phyloP scores from a whole-genome alignment of 2,329 filamentous ascomycete species.

The Aureobasidium sp. region DNA sequence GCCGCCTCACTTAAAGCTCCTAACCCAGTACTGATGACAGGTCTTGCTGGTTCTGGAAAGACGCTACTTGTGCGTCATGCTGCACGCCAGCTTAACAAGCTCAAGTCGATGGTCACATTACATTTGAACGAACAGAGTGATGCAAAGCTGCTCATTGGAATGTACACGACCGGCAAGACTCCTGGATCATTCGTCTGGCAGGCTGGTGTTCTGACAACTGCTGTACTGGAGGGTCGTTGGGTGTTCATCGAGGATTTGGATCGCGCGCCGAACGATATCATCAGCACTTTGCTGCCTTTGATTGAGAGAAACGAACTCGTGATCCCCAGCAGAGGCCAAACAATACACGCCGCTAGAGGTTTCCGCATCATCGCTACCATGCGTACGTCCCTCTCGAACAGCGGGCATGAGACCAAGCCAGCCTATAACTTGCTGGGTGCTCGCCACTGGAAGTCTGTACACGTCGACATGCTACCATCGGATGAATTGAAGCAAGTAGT shows the following conservation, averaged over 20 bases:
- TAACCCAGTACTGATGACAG: constrained; percentile 71
- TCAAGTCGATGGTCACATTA: constrained; percentile 78
- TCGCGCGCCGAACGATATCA: constrained; percentile 85
- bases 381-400: constrained; percentile 56
- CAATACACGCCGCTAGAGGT: constrained; percentile 68
- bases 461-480: constrained; percentile 55
- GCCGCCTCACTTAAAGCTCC: constrained; percentile 57
- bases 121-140: constrained; percentile 98
- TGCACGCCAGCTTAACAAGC: constrained; percentile 69
- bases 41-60: constrained; percentile 81
- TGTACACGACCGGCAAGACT: constrained; percentile 82
- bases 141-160: constrained; percentile 87
- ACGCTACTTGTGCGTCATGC: constrained; percentile 77
- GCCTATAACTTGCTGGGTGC: constrained; percentile 64
- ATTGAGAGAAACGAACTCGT: constrained; percentile 88
- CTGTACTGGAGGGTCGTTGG: constrained; percentile 90
- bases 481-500: constrained; percentile 70
- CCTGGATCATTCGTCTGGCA: constrained; percentile 90
- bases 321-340: constrained; percentile 82
- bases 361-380: constrained; percentile 92
- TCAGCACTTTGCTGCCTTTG: constrained; percentile 84
- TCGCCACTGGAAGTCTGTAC: constrained; percentile 77
- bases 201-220: constrained; percentile 85
- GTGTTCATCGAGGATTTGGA: constrained; percentile 96
- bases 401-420: constrained; percentile 63